A percentile compares a stretch with the other conserved stretches of the same genome.
These are phyloP conservation scores for Leptographium lundbergii DNA, from an alignment of 2,329 filamentous ascomycete genomes.

Conservation along the genomic window DNA sequence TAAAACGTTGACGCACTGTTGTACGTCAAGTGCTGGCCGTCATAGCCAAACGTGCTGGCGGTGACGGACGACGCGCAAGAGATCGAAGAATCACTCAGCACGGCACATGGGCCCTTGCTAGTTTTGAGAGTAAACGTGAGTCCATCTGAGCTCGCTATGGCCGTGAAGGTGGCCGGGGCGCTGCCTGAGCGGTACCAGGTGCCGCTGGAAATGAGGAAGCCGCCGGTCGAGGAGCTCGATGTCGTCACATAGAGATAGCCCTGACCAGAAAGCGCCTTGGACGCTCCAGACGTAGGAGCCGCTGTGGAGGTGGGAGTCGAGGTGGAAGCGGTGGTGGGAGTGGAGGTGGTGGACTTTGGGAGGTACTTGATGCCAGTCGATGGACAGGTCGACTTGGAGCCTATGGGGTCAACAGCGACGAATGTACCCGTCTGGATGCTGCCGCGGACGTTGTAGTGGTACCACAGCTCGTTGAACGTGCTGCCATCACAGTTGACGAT, in stretches of 20 bases:
- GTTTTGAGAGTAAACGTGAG: slow-evolving; percentile 13
- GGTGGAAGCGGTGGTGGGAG: slow-evolving; percentile 1
- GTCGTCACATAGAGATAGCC: slow-evolving; percentile 7
- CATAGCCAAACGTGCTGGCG: slow-evolving; percentile 14
- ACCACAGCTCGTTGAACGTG: slow-evolving; percentile 50
- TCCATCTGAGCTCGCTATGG: slow-evolving; percentile 12
- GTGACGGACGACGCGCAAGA: slow-evolving; percentile 11
- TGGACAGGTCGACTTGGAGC: slow-evolving; percentile 50
- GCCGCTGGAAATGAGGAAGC: slow-evolving; percentile 15
- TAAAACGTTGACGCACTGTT: slow-evolving; percentile 12
- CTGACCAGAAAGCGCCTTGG: slow-evolving; percentile 5
- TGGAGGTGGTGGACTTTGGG: slow-evolving; percentile 12
- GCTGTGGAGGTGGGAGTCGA: neutral
- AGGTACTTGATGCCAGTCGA: slow-evolving; percentile 24
- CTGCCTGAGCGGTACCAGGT: slow-evolving; percentile 17
- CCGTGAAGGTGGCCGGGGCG: slow-evolving; percentile 17
- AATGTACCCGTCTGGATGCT: slow-evolving; percentile 35
- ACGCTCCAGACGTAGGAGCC: neutral
- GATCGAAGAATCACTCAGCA: slow-evolving; percentile 6
- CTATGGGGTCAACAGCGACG: slow-evolving; percentile 40
- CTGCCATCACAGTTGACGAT: slow-evolving; percentile 44
- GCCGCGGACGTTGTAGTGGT: slow-evolving; percentile 44
- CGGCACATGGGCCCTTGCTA: slow-evolving; percentile 15
- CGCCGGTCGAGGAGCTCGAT: slow-evolving; percentile 5
- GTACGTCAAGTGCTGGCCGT: slow-evolving; percentile 16